Evolutionary conservation across 495 filamentous ascomycete species (phyloP).

Genomic region (Penicillium tannophilum): DNA sequence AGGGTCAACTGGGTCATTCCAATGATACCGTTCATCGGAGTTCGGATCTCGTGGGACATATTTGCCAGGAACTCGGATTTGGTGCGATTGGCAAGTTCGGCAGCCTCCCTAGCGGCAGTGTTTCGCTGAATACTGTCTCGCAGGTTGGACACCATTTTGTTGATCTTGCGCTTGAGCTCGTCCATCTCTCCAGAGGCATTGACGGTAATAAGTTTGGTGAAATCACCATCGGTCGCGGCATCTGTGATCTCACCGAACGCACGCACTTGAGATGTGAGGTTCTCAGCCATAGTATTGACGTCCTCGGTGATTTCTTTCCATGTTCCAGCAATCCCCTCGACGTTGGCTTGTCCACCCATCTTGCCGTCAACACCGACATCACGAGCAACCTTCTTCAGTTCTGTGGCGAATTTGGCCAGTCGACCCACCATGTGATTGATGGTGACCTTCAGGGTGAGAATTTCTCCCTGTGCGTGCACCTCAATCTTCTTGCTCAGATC

Average conservation of each 20-base stretch:
- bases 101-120: slow-evolving; percentile 93
- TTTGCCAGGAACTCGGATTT: slow-evolving; percentile 99
- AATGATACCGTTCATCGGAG: slow-evolving; percentile 87
- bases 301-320: slow-evolving; percentile 99
- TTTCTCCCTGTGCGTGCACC: slow-evolving; percentile 94
- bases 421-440: slow-evolving; percentile 99
- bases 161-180: slow-evolving; percentile 98
- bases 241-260: slow-evolving; percentile 98
- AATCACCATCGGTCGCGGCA: slow-evolving; percentile 94
- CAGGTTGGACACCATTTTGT: slow-evolving; percentile 96
- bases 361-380: slow-evolving; percentile 98
- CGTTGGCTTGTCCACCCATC: slow-evolving; percentile 97
- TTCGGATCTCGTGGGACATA: slow-evolving; percentile 99
- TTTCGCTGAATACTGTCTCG: slow-evolving; percentile 97
- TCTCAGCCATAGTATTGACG: slow-evolving; percentile 99
- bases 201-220: slow-evolving; percentile 96
- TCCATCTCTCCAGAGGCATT: slow-evolving; percentile 99
- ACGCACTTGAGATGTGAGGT: slow-evolving; percentile 95
- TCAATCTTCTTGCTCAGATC: slow-evolving; percentile 97
- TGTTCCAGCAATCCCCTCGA: slow-evolving; percentile 87
- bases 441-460: slow-evolving; percentile 90
- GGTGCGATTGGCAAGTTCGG: slow-evolving; percentile 95
- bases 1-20: slow-evolving; percentile 97
- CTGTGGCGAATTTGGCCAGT: slow-evolving; percentile 93
- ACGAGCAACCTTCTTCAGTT: slow-evolving; percentile 92